Percentiles rank a stretch among this genome's conserved stretches.
Evolutionary conservation across 768 basidiomycete species (phyloP).

Genomic region (Collybiopsis luxurians): DNA sequence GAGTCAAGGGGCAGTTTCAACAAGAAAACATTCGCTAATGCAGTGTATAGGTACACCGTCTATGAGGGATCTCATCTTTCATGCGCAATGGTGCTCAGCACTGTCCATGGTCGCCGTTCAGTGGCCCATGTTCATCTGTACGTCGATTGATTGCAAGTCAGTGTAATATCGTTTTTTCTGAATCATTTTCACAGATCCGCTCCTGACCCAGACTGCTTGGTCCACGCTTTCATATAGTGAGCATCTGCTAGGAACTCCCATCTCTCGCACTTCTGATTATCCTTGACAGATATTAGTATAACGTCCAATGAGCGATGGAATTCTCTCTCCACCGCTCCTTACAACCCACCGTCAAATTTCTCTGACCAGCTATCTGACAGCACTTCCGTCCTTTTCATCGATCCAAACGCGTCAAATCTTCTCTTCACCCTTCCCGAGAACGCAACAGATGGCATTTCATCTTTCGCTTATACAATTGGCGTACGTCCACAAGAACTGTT

Average conservation of each 20-base stretch:
- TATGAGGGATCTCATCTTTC: conserved; percentile 87
- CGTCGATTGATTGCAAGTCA: conserved; percentile 23
- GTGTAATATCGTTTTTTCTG: neutral
- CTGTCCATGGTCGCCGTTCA: conserved; percentile 92
- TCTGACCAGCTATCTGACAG: conserved; percentile 68
- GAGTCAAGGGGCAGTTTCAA: conserved; percentile 27
- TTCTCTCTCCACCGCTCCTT: conserved; percentile 55
- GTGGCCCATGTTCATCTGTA: conserved; percentile 93
- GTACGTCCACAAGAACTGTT: conserved; percentile 81
- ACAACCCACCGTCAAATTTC: conserved; percentile 68
- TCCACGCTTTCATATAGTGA: conserved; percentile 75
- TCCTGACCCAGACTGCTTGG: conserved; percentile 88
- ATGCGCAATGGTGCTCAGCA: conserved; percentile 89
- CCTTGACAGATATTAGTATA: conserved; percentile 67
- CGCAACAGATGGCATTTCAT: conserved; percentile 66
- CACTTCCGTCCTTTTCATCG: conserved; percentile 74
- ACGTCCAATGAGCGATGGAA: conserved; percentile 65
- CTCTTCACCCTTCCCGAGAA: conserved; percentile 69
- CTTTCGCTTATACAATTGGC: conserved; percentile 84
- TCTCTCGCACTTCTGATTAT: conserved; percentile 1
- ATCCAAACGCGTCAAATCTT: conserved; percentile 63
- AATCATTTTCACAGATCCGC: conserved; percentile 60
- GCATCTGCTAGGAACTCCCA: too few relatives aligned
- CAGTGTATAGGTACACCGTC: conserved; percentile 76
- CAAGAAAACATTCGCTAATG: neutral